Evolutionary conservation across 2,329 filamentous ascomycete species (phyloP).

Genomic region (Cladosporium sp.): DNA sequence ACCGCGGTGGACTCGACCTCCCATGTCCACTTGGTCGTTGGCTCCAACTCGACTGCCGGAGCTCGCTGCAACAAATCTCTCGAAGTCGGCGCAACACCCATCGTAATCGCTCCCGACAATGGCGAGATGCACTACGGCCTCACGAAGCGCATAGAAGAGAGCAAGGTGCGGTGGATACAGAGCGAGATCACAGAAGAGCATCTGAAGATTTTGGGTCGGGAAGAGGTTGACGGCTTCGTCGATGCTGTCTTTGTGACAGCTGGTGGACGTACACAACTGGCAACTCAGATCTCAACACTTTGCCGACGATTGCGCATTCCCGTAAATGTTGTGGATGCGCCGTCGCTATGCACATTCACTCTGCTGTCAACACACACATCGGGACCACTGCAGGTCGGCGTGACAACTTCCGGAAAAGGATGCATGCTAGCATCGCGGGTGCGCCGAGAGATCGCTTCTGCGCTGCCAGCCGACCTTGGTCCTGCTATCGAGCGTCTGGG

Average conservation of each 20-base stretch:
- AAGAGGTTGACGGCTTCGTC: constrained; percentile 71
- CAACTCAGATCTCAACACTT: constrained; percentile 63
- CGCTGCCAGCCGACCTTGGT: constrained; percentile 72
- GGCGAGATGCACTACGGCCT: constrained; percentile 55
- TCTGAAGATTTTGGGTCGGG: constrained; percentile 70
- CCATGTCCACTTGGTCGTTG: constrained; percentile 79
- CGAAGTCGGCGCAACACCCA: constrained; percentile 73
- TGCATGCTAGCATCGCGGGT: constrained; percentile 91
- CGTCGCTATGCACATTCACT: constrained; percentile 81
- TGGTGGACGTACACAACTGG: constrained; percentile 45
- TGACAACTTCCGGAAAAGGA: constrained; percentile 90
- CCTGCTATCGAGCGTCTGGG: constrained; percentile 74
- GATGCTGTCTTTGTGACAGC: constrained; percentile 88
- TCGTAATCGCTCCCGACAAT: constrained; percentile 69
- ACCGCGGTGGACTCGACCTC: constrained; percentile 66
- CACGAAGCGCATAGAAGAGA: constrained; percentile 61
- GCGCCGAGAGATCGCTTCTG: constrained; percentile 78
- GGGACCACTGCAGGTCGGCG: constrained; percentile 87
- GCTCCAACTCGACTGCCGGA: constrained; percentile 81
- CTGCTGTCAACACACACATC: constrained; percentile 85
- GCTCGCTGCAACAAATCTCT: constrained; percentile 76
- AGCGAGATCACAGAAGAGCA: constrained; percentile 67
- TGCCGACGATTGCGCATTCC: constrained; percentile 81
- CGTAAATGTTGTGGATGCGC: constrained; percentile 86
- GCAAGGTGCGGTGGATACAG: constrained; percentile 62